Evolutionary conservation across 116 monocot species (phyloP), one percentile per base, ranked within the genome.

Genomic region (Dioscorea cayenensis): DNA sequence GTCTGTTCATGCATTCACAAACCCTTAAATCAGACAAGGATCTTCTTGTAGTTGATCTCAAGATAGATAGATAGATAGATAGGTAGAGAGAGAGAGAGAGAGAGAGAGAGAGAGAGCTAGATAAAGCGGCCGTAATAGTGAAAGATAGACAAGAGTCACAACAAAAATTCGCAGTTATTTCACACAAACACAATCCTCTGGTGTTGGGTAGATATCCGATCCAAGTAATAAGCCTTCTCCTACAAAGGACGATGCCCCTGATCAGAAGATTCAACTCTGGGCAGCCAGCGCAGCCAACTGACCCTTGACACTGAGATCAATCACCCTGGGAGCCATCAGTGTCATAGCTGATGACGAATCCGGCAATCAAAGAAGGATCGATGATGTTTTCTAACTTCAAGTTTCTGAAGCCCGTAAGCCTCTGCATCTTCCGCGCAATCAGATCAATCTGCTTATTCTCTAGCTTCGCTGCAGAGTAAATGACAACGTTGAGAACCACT

Each of bases 271-370:
- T 92, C 88, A 7, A 86, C 82, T 17, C 86, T n/a, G 73, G 7
- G 78, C 83, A 2, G 85, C 84, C 4, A 96, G 75, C 7, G 75
- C 65, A 4, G 84, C 84, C 62, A 96, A 69, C 68, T 92, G 82
- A 37, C 90, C 90, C 63, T 86, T 87, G 22, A 96, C 90, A 51
- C 96, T 96, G 48, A 96, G 87, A 37, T 96, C 96, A 58, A 96
- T 96, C 22, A 86, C 70, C 6, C 79, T n/a, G 63, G 0, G 73
- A 85, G 0, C 74, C 86, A 43, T 77, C 84, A 2, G 43, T 60
- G 13, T 83, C 87, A 18, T 92, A 96, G 43, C 88, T 77, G 43
- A 96, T 86, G 38, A 86, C 81, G 49, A 96, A 84, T 25, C 96
- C 96, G 18, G 96, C 96, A 67, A 96, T 96, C 13, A 96, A 73